Percentiles rank a stretch among this genome's conserved stretches.
Conservation (phyloP, 345 rosid genomes). For the Corchorus capsularis region DNA sequence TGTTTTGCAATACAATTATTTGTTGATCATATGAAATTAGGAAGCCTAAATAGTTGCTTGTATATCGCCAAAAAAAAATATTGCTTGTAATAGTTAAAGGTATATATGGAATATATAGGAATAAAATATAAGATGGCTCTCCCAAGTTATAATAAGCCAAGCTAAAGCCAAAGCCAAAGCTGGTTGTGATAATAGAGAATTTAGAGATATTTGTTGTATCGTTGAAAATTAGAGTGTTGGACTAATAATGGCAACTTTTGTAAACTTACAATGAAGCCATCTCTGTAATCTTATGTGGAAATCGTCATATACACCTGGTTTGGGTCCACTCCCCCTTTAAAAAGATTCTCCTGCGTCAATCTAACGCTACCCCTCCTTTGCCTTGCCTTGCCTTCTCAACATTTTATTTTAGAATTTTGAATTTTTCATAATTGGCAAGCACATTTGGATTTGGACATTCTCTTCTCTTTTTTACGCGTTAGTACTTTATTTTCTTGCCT, state of each 20-base stretch:
- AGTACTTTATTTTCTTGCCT: not conserved
- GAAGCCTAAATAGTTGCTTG: not conserved
- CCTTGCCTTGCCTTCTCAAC: too few relatives aligned
- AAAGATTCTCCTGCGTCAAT: slow-evolving; percentile 15
- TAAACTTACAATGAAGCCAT: not conserved
- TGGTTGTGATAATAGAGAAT: not conserved
- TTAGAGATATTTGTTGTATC: slow-evolving; percentile 1
- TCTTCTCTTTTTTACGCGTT: not conserved
- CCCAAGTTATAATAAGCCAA: too few relatives aligned
- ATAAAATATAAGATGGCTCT: too few relatives aligned
- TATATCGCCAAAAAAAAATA: too few relatives aligned
- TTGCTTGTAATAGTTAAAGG: not conserved
- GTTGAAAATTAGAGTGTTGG: not conserved
- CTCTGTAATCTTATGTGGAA: not conserved
- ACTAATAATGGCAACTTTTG: slow-evolving; percentile 1
- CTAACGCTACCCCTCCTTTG: too few relatives aligned
- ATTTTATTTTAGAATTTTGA: not conserved
- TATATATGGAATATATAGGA: too few relatives aligned
- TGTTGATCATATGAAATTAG: too few relatives aligned
- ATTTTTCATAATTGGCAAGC: not conserved
- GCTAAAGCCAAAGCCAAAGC: too few relatives aligned
- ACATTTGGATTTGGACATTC: not conserved
- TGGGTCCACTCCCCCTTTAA: slow-evolving; percentile 14
- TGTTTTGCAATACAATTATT: too few relatives aligned
- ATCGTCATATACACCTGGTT: slow-evolving; percentile 1